Percentiles rank a stretch among this genome's conserved stretches.
Conservation (phyloP, 768 basidiomycete genomes). For the Kwoniella heveanensis region DNA sequence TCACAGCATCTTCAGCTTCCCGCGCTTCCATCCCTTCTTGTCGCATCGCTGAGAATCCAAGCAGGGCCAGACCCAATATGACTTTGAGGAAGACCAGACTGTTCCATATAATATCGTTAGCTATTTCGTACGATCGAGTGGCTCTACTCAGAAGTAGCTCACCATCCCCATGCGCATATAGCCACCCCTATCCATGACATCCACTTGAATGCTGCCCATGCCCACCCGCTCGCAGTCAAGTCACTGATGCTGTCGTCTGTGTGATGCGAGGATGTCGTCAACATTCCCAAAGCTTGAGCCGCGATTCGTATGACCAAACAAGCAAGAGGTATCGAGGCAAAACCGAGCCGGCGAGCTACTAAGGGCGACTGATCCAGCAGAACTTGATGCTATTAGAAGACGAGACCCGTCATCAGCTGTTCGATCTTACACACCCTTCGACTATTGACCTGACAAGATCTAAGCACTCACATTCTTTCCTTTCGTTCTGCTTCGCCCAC, state of each 20-base stretch:
- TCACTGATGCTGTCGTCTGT: conserved; percentile 22
- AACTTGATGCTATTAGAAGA: conserved; percentile 63
- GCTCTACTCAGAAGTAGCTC: conserved; percentile 37
- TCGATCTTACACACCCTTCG: background rate
- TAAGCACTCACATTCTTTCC: conserved; percentile 62
- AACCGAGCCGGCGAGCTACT: conserved; percentile 89
- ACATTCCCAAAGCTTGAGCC: conserved; percentile 58
- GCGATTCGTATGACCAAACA: conserved; percentile 64
- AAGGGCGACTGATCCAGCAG: conserved; percentile 95
- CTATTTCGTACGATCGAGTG: background rate
- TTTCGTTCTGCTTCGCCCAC: conserved; percentile 22
- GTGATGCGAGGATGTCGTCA: conserved; percentile 39
- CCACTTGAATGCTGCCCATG: conserved; percentile 62
- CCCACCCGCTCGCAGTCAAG: conserved; percentile 26
- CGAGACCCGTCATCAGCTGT: background rate
- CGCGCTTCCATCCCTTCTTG: conserved; percentile 72
- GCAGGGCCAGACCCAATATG: conserved; percentile 83
- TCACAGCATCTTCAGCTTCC: conserved; percentile 74
- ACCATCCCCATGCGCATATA: conserved; percentile 76
- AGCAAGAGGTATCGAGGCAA: conserved; percentile 87
- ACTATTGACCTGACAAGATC: background rate
- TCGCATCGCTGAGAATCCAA: conserved; percentile 77
- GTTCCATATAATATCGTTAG: background rate
- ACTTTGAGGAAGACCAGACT: conserved; percentile 83
- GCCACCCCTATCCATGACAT: conserved; percentile 38